Evolutionary conservation across 2,329 filamentous ascomycete genomes (phyloP).

Genomic region (Capronia coronata): DNA sequence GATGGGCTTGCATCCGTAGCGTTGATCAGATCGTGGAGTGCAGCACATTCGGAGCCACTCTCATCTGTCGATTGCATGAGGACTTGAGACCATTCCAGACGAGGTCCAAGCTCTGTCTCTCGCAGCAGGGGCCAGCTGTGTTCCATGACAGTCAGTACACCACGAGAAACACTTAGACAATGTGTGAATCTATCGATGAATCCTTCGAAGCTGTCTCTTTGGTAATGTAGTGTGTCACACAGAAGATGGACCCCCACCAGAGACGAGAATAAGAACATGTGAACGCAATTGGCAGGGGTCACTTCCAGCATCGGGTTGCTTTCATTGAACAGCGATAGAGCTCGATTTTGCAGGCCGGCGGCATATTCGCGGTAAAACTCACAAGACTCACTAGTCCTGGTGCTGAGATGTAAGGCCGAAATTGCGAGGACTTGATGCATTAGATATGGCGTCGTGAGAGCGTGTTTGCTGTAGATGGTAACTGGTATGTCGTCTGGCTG

Average conservation of each 20-base stretch:
- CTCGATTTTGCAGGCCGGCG: conserved; percentile 22
- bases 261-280: conserved; percentile 24
- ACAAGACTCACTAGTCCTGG: conserved; percentile 19
- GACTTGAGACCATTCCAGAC: conserved; percentile 4
- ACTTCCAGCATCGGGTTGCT: conserved; percentile 9
- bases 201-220: conserved; percentile 36
- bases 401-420: conserved; percentile 37
- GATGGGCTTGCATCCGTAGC: conserved; percentile 5
- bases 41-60: conserved; percentile 7
- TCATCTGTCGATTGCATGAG: not conserved
- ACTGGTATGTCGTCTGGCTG: conserved; percentile 2
- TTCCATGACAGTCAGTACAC: conserved; percentile 21
- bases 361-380: conserved; percentile 18
- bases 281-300: conserved; percentile 18
- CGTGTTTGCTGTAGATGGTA: conserved; percentile 10
- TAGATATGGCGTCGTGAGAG: conserved; percentile 33
- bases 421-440: conserved; percentile 29
- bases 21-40: conserved; percentile 12
- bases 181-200: conserved; percentile 31
- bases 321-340: conserved; percentile 22
- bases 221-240: conserved; percentile 42
- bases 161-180: conserved; percentile 29
- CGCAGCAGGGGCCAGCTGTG: conserved; percentile 11
- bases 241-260: conserved; percentile 31
- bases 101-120: conserved; percentile 13